These are phyloP conservation scores for Aspergillus unguis DNA, from an alignment of 2,329 filamentous ascomycete species.

Conservation along the genomic window DNA sequence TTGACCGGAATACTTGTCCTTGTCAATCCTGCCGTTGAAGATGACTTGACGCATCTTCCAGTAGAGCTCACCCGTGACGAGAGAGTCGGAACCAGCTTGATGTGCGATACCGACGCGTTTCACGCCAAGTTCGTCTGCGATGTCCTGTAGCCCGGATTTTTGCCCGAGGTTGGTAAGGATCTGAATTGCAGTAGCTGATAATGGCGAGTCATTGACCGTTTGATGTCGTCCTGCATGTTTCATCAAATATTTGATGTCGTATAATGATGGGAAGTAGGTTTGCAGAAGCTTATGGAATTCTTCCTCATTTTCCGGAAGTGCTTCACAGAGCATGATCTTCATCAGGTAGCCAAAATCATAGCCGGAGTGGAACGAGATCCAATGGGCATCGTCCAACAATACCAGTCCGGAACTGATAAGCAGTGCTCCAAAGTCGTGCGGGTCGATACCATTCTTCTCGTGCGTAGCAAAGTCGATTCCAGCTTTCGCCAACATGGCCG, in stretches of 20 bases:
- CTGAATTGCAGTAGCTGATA: constrained; percentile 64
- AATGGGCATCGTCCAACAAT: constrained; percentile 81
- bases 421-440: constrained; percentile 80
- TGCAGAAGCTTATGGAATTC: constrained; percentile 87
- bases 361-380: constrained; percentile 96
- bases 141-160: constrained; percentile 88
- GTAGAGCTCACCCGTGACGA: constrained; percentile 90
- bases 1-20: constrained; percentile 76
- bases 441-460: constrained; percentile 85
- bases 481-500: constrained; percentile 81
- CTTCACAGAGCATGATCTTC: constrained; percentile 81
- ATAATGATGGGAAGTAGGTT: constrained; percentile 87
- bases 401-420: constrained; percentile 91
- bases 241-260: constrained; percentile 97
- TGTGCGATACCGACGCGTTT: constrained; percentile 84
- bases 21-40: constrained; percentile 75
- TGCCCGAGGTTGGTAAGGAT: constrained; percentile 82
- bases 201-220: constrained; percentile 60
- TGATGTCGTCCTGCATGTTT: constrained; percentile 76
- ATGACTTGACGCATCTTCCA: constrained; percentile 89
- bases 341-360: constrained; percentile 98
- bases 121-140: constrained; percentile 88
- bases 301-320: constrained; percentile 81
- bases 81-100: constrained; percentile 88
- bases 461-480: constrained; percentile 89